Conservation (phyloP, 2,329 filamentous ascomycete species). For the Cladosporium sp. region DNA sequence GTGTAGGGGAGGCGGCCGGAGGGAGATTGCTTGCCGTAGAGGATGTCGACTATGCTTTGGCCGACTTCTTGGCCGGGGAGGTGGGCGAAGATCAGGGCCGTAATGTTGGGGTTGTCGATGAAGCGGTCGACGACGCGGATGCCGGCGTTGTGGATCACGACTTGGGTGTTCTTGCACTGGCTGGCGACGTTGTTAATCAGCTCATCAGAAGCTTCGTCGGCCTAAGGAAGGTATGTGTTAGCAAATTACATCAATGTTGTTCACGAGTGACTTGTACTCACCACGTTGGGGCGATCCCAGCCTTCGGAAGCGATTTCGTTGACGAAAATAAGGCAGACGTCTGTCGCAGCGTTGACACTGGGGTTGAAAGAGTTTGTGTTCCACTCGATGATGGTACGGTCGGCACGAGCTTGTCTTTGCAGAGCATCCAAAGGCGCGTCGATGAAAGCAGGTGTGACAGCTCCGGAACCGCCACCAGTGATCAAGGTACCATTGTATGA, state of each 20-base stretch:
- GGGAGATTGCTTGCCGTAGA: slow-evolving; percentile 27
- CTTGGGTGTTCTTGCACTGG: slow-evolving; percentile 29
- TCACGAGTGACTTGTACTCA: neutral
- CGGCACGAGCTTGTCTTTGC: slow-evolving; percentile 18
- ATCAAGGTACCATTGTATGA: slow-evolving; percentile 38
- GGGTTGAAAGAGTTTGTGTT: slow-evolving; percentile 23
- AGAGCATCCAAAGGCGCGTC: slow-evolving; percentile 23
- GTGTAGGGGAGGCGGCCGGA: slow-evolving; percentile 30
- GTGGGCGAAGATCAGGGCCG: slow-evolving; percentile 27
- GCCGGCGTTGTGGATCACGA: slow-evolving; percentile 30
- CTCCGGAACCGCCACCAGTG: slow-evolving; percentile 30
- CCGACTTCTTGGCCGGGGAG: slow-evolving; percentile 29
- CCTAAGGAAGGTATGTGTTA: neutral
- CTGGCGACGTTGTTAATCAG: slow-evolving; percentile 28
- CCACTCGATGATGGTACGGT: slow-evolving; percentile 21
- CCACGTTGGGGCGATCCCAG: slow-evolving; percentile 25
- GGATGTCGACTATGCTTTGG: slow-evolving; percentile 25
- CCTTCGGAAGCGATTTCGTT: slow-evolving; percentile 27
- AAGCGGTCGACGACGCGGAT: slow-evolving; percentile 27
- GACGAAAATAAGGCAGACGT: slow-evolving; percentile 30
- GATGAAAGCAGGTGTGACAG: slow-evolving; percentile 22
- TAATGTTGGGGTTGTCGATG: slow-evolving; percentile 29
- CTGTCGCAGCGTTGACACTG: slow-evolving; percentile 19
- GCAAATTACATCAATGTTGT: too few species aligned
- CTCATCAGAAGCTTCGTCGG: slow-evolving; percentile 16